Base-by-base conservation (phyloP, 2,329 filamentous ascomycete genomes). In the Ascochyta pisi region DNA sequence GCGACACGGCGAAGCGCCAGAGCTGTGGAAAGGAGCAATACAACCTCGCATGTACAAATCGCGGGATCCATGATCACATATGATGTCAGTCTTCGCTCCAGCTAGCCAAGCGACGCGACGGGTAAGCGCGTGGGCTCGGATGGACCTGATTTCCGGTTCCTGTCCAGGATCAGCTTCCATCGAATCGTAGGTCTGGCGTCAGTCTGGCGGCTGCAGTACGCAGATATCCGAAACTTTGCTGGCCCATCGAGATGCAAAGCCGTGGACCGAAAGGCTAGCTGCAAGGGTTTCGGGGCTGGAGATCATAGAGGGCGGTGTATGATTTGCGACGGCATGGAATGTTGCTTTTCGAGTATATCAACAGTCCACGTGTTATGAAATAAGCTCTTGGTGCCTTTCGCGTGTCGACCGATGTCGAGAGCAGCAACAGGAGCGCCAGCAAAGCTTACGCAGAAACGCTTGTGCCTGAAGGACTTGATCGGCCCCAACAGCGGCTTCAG, bases 31-130 rank as follows among this genome's bases (percentile, higher is more conserved):
- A 39, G 15, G 19, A 7, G 27, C 16, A 15, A n/a, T 54, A 10
- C 27, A 10, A 34, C 33, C 19, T 43, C 6, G n/a, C 34, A 22
- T 40, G n/a, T 40, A 15, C 33, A 35, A 16, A 35, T 45, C 15
- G 39, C 29, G 13, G 27, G 12, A 15, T 57, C 44, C 24, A 49
- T 49, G 43, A 57, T 44, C 27, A 23, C 9, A 6, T 27, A 57
- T 57, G 54, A 57, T 49, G 54, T 57, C 54, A 57, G 26, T n/a
- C 5, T 10, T 47, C 47, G 43, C 37, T 39, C 31, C 40, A 27
- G 16, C 39, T 31, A 46, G 35, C 52, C 45, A 45, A 27, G 24
- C 45, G 13, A 38, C 41, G 27, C 29, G n/a, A 50, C 42, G 41
- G 47, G 29, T 45, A 37, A 42, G 41, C 42, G 41, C 47, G 24